phyloP scores from a whole-genome alignment of 208 protist species.

The Kentomonas sorsogonicus region DNA sequence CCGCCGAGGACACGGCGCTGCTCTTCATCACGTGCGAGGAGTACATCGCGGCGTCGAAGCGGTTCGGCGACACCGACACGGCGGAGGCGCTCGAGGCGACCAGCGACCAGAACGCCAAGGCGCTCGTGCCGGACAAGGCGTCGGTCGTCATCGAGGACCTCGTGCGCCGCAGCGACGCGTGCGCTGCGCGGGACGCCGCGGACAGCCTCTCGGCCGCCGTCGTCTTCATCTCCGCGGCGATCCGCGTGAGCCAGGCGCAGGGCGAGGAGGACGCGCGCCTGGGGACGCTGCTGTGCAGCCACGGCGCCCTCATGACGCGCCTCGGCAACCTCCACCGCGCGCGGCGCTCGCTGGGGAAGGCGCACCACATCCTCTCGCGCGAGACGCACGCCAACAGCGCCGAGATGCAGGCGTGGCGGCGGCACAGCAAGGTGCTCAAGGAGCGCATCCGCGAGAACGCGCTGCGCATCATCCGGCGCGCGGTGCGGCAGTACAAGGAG shows the following conservation, averaged over 20 bases:
- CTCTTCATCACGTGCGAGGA: constrained; percentile 42
- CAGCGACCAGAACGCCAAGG: constrained; percentile 24
- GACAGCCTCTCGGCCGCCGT: constrained; percentile 34
- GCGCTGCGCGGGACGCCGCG: constrained; percentile 18
- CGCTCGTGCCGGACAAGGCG: constrained; percentile 20
- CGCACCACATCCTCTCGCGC: constrained; percentile 29
- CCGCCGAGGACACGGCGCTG: constrained; percentile 29
- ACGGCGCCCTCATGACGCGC: constrained; percentile 32
- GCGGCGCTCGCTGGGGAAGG: constrained; percentile 27
- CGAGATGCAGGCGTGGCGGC: constrained; percentile 46
- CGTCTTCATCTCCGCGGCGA: constrained; percentile 32
- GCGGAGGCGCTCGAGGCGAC: constrained; percentile 27
- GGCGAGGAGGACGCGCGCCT: constrained; percentile 24
- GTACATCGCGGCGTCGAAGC: constrained; percentile 29
- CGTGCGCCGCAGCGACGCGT: constrained; percentile 27
- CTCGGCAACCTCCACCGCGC: constrained; percentile 35
- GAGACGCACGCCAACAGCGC: constrained; percentile 18
- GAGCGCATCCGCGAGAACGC: constrained; percentile 30
- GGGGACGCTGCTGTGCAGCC: constrained; percentile 35
- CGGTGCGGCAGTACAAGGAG: constrained; percentile 49
- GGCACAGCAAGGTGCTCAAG: constrained; percentile 37
- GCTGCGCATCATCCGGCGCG: constrained; percentile 32
- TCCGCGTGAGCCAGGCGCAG: constrained; percentile 27
- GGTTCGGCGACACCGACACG: constrained; percentile 19
- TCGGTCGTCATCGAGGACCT: constrained; percentile 26